phyloP scores from a whole-genome alignment of 805 yeast genomes.

The Barnettozyma wickerhamii region DNA sequence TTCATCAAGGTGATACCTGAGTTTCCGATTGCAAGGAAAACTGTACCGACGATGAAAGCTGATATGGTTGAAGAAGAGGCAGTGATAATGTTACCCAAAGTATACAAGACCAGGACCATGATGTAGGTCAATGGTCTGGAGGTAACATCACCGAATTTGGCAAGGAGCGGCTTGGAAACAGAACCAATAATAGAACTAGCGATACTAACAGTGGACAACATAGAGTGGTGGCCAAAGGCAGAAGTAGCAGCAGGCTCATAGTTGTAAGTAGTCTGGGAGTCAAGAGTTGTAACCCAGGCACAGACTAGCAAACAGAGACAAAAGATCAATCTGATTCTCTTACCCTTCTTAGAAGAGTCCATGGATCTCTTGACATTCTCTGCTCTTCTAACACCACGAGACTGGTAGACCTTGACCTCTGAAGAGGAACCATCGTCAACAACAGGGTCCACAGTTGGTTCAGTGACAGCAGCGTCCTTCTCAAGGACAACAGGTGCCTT shows the following conservation, averaged over 20 bases:
- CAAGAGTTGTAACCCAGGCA: slow-evolving; percentile 18
- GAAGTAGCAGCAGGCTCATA: slow-evolving; percentile 36
- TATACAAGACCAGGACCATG: slow-evolving; percentile 26
- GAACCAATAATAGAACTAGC: slow-evolving; percentile 33
- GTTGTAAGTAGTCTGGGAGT: slow-evolving; percentile 26
- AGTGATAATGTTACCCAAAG: slow-evolving; percentile 30
- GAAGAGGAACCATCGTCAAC: not conserved
- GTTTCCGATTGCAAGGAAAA: slow-evolving; percentile 32
- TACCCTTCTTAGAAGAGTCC: slow-evolving; percentile 8
- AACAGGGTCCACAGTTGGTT: not conserved
- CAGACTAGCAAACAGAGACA: slow-evolving; percentile 1
- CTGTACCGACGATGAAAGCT: slow-evolving; percentile 32
- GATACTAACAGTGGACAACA: slow-evolving; percentile 33
- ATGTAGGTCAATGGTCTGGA: slow-evolving; percentile 33
- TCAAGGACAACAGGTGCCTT: slow-evolving; percentile 27
- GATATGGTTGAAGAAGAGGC: slow-evolving; percentile 31
- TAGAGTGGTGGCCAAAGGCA: slow-evolving; percentile 31
- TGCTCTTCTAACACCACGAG: slow-evolving; percentile 11
- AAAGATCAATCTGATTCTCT: slow-evolving; percentile 4
- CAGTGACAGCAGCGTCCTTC: slow-evolving; percentile 17
- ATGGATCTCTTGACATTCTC: slow-evolving; percentile 4
- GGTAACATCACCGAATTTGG: slow-evolving; percentile 34
- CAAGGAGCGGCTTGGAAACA: slow-evolving; percentile 33
- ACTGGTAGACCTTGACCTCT: not conserved
- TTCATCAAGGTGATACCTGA: slow-evolving; percentile 32